Percentiles rank a stretch among this genome's conserved stretches.
Conservation (phyloP, 345 rosid genomes). For the Moringa oleifera region DNA sequence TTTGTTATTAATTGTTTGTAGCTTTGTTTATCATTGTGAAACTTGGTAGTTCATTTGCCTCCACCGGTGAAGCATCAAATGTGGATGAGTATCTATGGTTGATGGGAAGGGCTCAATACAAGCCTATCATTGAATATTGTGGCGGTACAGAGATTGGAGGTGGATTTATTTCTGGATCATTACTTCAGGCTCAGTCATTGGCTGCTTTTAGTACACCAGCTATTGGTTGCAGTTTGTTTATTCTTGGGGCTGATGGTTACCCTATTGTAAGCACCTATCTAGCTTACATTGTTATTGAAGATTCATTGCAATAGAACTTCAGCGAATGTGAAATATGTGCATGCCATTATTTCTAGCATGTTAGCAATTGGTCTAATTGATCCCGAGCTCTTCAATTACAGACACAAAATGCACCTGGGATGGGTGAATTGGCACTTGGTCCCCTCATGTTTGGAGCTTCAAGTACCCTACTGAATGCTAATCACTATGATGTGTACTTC, state of each 20-base stretch:
- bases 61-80: slow-evolving; percentile 98
- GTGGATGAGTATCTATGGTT: slow-evolving; percentile 92
- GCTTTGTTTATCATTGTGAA: slow-evolving; percentile 20
- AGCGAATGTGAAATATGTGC: neutral
- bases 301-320: neutral
- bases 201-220: slow-evolving; percentile 94
- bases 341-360: neutral
- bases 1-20: slow-evolving; percentile 15
- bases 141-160: slow-evolving; percentile 99
- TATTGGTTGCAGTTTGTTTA: slow-evolving; percentile 88
- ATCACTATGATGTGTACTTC: slow-evolving; percentile 76
- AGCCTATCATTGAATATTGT: slow-evolving; percentile 91
- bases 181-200: slow-evolving; percentile 78
- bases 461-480: slow-evolving; percentile 60
- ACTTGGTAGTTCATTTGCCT: slow-evolving; percentile 70
- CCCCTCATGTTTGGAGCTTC: slow-evolving; percentile 90
- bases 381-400: slow-evolving; percentile 24
- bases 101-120: slow-evolving; percentile 90
- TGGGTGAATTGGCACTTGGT: slow-evolving; percentile 85
- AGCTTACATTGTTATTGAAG: slow-evolving; percentile 4
- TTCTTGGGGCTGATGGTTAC: slow-evolving; percentile 62
- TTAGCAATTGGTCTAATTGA: neutral
- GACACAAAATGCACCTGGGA: slow-evolving; percentile 59
- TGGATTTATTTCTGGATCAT: slow-evolving; percentile 72
- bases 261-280: slow-evolving; percentile 57